Base-by-base conservation (phyloP, 2,329 filamentous ascomycete genomes). In the Botryotinia convoluta region DNA sequence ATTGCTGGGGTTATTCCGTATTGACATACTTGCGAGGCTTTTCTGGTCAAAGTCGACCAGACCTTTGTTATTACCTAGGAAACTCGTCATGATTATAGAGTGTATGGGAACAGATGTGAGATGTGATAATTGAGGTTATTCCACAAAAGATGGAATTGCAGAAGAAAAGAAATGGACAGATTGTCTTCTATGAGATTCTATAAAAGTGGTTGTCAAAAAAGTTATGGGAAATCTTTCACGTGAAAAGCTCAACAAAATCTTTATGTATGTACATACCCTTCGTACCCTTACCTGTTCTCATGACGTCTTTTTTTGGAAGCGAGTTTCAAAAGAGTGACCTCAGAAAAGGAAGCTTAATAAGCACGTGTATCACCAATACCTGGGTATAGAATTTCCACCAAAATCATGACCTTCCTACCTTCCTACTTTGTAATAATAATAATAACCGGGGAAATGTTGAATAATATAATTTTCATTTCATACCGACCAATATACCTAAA, bases 11-110 rank as follows among this genome's bases (percentile, higher is more conserved):
- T 35, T 44, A 60, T 9, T 71, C 63, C 61, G 72, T 54, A 2
- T 37, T 73, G 51, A 84, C 89, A 75, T 87, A 94, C 92, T 82
- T 75, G 88, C 84, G 73, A 94, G 83, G 82, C 90, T 92, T 82
- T 84, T 86, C 84, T 93, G 89, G 82, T 85, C 85, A 73, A 93
- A 86, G 81, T 94, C 89, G 77, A 93, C 84, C 18, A 80, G 77
- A 76, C 74, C 75, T 72, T 76, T 78, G 60, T 72, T 77, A n/a
- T 74, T 63, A 72, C 74, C 77, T 45, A 77, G 29, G 60, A 80
- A 77, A 63, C 72, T 78, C 32, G 76, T 75, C 79, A 81, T 81
- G 62, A 51, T 77, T 48, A 26, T 18, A 39, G 59, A 62, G 26
- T n/a, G 32, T 29, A 18, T 45, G n/a, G 8, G 26, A 26, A 57